phyloP scores from a whole-genome alignment of 352 stramenopile genomes.

The Phytophthora pinifolia region DNA sequence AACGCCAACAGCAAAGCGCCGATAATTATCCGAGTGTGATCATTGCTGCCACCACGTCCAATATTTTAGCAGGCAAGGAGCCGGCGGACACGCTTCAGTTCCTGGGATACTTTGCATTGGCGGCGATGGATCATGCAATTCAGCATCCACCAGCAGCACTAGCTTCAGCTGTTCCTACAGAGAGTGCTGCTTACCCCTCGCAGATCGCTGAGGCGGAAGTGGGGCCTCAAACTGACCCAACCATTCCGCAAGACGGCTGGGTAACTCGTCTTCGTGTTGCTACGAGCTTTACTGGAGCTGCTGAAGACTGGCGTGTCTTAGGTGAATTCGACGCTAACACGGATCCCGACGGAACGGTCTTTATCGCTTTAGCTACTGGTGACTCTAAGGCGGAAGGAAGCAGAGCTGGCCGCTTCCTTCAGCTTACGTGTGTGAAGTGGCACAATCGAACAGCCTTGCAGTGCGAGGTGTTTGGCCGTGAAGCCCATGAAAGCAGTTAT shows the following conservation, averaged over 20 bases:
- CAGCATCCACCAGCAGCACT: constrained; percentile 18
- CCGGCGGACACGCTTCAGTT: constrained; percentile 76
- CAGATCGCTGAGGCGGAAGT: constrained; percentile 1
- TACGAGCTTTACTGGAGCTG: constrained; percentile 52
- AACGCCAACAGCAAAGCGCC: constrained; percentile 26
- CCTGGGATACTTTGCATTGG: constrained; percentile 61
- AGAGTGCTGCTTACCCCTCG: not conserved
- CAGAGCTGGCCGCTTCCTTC: constrained; percentile 56
- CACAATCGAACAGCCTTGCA: constrained; percentile 59
- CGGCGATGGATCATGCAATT: constrained; percentile 56
- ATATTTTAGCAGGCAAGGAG: constrained; percentile 81
- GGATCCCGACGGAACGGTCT: constrained; percentile 33
- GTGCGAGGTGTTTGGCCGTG: constrained; percentile 65
- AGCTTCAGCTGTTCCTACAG: constrained; percentile 1
- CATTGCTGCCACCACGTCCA: constrained; percentile 69
- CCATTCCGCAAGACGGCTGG: constrained; percentile 37
- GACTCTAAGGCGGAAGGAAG: constrained; percentile 17
- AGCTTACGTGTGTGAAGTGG: constrained; percentile 69
- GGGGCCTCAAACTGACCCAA: constrained; percentile 2
- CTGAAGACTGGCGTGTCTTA: constrained; percentile 52
- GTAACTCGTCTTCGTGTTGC: constrained; percentile 62
- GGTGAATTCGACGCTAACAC: constrained; percentile 66
- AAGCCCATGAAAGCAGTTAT: constrained; percentile 52
- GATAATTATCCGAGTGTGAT: constrained; percentile 32
- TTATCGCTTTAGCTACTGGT: constrained; percentile 29